Base-by-base conservation (phyloP, 176 grass and related monocot genomes). In the Aegilops bicornis region DNA sequence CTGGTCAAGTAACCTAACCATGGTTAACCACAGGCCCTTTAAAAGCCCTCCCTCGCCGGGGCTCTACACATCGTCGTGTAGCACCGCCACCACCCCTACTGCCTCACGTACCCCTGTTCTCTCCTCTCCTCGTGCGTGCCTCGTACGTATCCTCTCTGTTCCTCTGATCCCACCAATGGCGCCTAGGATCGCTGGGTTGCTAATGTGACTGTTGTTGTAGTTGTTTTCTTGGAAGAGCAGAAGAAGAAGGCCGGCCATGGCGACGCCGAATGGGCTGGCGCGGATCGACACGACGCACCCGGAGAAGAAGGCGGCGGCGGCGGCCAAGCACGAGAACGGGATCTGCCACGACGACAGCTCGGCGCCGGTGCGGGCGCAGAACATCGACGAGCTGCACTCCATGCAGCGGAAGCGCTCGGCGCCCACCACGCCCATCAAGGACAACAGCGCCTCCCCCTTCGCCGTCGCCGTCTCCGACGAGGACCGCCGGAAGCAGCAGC, bases 341-440 rank as follows among this genome's bases (percentile, higher is more conserved):
- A 89, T 99, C 63, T 99, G 97, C 94, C 97, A 99, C 77, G 97
- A 99, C 73, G 97, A 99, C 89, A 99, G 92, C 90, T 15, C 79
- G 60, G 4, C 92, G 32, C 85, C 92, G 60, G 94, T 96, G 87
- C 87, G 88, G 87, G 97, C 97, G 48, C 90, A 99, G 92, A 99
- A 92, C 58, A 96, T 99, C 83, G 92, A 96, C 88, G 94, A 99
- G 90, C 89, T 99, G 71, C 95, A 98, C 95, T 95, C 95, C 35
- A 83, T 94, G 89, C 94, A 94, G 93, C 79, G 88, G 68, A 94
- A 92, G 87, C 82, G 90, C 24, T 94, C 93, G 58, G 89, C 90
- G 82, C 92, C 93, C 59, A 94, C 87, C 90, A 94, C 93, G 77
- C 93, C 93, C 61, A 94, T 91, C 89, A 92, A 89, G 82, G 87